Conservation (phyloP, 2,329 filamentous ascomycete genomes). For the Tolypocladium sp. region DNA sequence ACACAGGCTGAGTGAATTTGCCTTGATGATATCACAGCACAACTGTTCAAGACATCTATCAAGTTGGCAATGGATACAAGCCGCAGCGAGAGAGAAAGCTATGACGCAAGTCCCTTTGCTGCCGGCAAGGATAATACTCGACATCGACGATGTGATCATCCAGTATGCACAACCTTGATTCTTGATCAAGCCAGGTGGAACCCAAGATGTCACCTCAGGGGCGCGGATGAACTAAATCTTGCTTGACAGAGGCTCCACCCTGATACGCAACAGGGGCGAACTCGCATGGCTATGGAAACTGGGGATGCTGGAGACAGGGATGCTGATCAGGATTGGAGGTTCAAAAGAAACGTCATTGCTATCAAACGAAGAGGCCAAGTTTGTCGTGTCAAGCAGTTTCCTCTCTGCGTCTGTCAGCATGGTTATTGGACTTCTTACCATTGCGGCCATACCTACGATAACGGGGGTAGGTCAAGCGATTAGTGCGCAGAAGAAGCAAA, state of each 20-base stretch:
- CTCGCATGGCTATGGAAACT: too few species aligned
- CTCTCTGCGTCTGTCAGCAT: slow-evolving; percentile 20
- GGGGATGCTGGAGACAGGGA: too few species aligned
- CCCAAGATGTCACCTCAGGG: neutral
- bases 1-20: neutral
- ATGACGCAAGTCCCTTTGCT: neutral
- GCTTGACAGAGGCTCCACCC: neutral
- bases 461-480: slow-evolving; percentile 46
- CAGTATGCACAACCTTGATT: neutral
- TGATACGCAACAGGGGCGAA: neutral
- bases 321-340: neutral
- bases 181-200: neutral
- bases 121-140: neutral
- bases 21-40: neutral
- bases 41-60: neutral
- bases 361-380: slow-evolving; percentile 15
- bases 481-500: slow-evolving; percentile 47
- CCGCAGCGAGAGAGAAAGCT: neutral
- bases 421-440: slow-evolving; percentile 42
- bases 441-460: slow-evolving; percentile 44
- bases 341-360: neutral
- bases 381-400: slow-evolving; percentile 8
- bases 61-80: neutral
- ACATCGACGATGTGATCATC: neutral
- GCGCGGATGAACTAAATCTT: neutral